phyloP scores from a whole-genome alignment of 306 rosid species.

The Cucurbita maxima region DNA sequence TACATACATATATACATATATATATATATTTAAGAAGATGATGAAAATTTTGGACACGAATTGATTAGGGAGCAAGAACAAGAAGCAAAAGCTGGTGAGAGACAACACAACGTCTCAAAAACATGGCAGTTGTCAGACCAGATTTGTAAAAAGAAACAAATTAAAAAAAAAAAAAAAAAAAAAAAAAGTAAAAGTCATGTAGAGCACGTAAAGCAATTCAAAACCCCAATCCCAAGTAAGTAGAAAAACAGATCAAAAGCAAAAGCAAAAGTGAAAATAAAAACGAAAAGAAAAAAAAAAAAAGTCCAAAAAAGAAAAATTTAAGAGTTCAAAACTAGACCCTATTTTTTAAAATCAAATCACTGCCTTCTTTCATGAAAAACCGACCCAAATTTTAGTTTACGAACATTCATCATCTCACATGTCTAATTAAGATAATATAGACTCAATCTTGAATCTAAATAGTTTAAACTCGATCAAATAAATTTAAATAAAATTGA shows the following conservation, averaged over 20 bases:
- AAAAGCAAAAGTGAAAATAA: background rate
- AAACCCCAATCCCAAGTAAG: slow-evolving; percentile 3
- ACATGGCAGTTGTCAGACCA: background rate
- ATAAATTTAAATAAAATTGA: too few relatives aligned
- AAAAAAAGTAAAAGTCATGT: background rate
- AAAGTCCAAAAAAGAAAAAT: background rate
- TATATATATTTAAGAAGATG: background rate
- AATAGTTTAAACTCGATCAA: too few relatives aligned
- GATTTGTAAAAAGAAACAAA: background rate
- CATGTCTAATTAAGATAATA: too few relatives aligned
- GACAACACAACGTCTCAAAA: background rate
- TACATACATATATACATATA: too few relatives aligned
- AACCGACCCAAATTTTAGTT: too few relatives aligned
- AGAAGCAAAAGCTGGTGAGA: background rate
- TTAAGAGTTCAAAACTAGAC: too few relatives aligned
- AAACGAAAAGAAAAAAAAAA: background rate
- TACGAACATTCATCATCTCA: too few relatives aligned
- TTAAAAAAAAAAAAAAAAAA: background rate
- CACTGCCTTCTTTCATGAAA: too few relatives aligned
- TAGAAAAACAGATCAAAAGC: background rate
- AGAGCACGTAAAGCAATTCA: slow-evolving; percentile 5
- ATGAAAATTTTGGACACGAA: background rate
- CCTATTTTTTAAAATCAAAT: too few relatives aligned
- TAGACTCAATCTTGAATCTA: too few relatives aligned
- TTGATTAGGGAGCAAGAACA: background rate